phyloP scores from a whole-genome alignment of 129 eudicot genomes.

The Pseudognaphalium luteoalbum region DNA sequence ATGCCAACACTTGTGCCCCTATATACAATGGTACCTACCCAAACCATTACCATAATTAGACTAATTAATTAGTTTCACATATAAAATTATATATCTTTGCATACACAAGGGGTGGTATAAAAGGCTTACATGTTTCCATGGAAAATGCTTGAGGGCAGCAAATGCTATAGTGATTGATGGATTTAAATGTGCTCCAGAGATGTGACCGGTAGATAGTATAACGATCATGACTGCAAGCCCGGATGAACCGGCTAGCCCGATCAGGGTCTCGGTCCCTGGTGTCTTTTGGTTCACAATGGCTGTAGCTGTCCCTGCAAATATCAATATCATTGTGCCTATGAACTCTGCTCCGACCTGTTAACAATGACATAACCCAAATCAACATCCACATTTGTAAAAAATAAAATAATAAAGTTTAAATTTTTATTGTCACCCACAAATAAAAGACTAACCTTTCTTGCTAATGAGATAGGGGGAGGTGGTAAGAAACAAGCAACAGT shows the following conservation, averaged over 20 bases:
- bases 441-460: constrained; percentile 62
- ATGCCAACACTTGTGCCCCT: constrained; percentile 75
- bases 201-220: constrained; percentile 85
- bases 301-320: constrained; percentile 86
- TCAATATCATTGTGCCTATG: constrained; percentile 81
- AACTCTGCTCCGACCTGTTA: constrained; percentile 93
- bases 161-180: constrained; percentile 87
- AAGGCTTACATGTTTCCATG: constrained; percentile 76
- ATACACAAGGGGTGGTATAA: background rate
- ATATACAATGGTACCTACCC: constrained; percentile 87
- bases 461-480: constrained; percentile 79
- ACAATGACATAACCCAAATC: constrained; percentile 15
- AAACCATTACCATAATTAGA: constrained; percentile 3
- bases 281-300: constrained; percentile 90
- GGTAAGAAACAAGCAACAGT: constrained; percentile 76
- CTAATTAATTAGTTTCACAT: background rate
- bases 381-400: background rate
- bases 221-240: constrained; percentile 95
- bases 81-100: background rate
- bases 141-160: constrained; percentile 93
- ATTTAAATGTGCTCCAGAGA: constrained; percentile 96
- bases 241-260: constrained; percentile 73
- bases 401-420: background rate
- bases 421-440: background rate
- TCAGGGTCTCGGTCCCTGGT: constrained; percentile 71